Base-by-base conservation (phyloP, 1,284 basidiomycete genomes). In the Rhodotorula sp. region DNA sequence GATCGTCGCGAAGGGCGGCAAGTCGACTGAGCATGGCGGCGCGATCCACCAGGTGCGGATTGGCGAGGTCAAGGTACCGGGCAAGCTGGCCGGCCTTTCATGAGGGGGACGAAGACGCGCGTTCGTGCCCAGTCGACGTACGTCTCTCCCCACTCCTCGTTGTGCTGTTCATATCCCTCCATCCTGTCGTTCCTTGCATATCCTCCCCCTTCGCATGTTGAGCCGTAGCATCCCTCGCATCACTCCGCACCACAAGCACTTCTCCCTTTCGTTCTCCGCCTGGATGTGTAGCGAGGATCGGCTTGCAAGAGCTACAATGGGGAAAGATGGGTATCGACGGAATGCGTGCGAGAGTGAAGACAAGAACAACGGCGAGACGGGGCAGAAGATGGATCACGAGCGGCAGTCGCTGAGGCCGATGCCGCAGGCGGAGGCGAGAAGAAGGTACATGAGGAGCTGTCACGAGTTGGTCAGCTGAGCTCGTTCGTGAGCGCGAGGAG, bases 401-500 rank as follows among this genome's bases (percentile, higher is more conserved):
- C 66, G 54, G 29, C 36, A 49, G 48, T 64, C 60, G 36, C 53
- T 53, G 7, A 92, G 80, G 51, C 85, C 86, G 2, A 88, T 86
- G 13, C 93, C 93, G 78, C 93, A 96, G 80, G 92, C 89, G 80
- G 92, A 89, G 5, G 93, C 92, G 29, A 88, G 81, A 68, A 95
- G 81, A 59, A 94, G 81, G 83, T 90, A 96, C 4, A 93, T 71
- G 60, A 94, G 80, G 54, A 73, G 64, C 60, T 61, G 60, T 9
- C 29, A 92, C 76, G 88, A 90, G 75, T 20, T 29, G 39, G 59
- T 52, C 36, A 36, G 46, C 22, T 15, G 24, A 36, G 46, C 22
- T 15, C 17, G 39, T 36, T 6, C 36, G 39, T 44, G 13, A 13
- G 11, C 39, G 19, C 2, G 13, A 44, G 13, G 39, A 13, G 39